These are phyloP conservation scores for Scleromitrula shiraiana DNA, from an alignment of 2,329 filamentous ascomycete species.

Conservation along the genomic window DNA sequence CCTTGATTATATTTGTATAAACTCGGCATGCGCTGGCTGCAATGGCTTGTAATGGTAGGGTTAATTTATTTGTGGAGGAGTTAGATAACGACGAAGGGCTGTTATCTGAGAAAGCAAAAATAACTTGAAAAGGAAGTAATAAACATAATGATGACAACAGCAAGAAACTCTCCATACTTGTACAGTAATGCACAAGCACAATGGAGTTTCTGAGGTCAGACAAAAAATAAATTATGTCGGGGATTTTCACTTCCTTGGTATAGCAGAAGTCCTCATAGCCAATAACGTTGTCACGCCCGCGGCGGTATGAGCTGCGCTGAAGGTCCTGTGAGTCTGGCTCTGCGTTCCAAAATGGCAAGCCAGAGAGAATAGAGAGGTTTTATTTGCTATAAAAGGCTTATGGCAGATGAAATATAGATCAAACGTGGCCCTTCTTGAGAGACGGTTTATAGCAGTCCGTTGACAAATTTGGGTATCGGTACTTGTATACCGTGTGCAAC, in stretches of 20 bases:
- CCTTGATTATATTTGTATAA: slow-evolving; percentile 14
- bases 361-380: background rate
- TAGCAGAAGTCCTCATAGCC: slow-evolving; percentile 2
- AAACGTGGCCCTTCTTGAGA: slow-evolving; percentile 4
- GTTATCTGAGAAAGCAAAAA: slow-evolving; percentile 6
- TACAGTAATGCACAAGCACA: too few relatives aligned
- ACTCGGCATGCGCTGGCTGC: slow-evolving; percentile 14
- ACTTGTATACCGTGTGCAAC: too few relatives aligned
- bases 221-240: slow-evolving; percentile 4
- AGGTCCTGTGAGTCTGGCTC: background rate
- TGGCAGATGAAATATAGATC: slow-evolving; percentile 3
- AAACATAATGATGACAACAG: background rate
- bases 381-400: too few relatives aligned
- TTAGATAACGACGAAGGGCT: background rate
- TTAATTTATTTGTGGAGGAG: slow-evolving; percentile 1
- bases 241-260: slow-evolving; percentile 1
- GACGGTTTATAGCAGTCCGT: background rate
- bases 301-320: too few relatives aligned
- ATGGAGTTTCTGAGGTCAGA: background rate
- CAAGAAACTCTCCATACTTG: slow-evolving; percentile 4
- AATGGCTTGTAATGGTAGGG: slow-evolving; percentile 11
- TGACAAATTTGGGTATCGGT: background rate
- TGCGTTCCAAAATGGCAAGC: too few relatives aligned
- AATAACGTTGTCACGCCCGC: slow-evolving; percentile 8
- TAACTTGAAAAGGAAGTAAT: background rate